phyloP scores from a whole-genome alignment of 1,284 basidiomycete species.

The Cryptococcus sp. region DNA sequence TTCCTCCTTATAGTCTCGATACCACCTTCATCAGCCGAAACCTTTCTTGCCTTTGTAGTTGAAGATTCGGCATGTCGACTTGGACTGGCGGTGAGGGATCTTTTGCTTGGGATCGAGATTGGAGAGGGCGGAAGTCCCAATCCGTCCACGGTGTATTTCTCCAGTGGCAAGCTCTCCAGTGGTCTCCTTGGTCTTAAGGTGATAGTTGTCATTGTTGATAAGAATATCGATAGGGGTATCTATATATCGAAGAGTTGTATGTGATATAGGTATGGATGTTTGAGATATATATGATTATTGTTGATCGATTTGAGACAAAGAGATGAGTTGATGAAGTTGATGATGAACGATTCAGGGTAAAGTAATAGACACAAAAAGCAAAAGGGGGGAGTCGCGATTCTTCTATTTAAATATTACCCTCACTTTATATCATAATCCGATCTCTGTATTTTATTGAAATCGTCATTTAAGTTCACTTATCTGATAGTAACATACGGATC shows the following conservation, averaged over 20 bases:
- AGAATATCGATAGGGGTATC: background rate
- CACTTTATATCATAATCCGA: too few relatives aligned
- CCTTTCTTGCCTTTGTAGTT: background rate
- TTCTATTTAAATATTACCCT: too few relatives aligned
- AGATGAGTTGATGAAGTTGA: background rate
- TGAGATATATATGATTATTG: too few relatives aligned
- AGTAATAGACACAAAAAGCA: background rate
- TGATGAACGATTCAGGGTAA: background rate
- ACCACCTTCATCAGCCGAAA: slow-evolving; percentile 3
- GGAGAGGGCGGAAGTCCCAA: slow-evolving; percentile 15
- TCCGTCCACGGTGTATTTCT: slow-evolving; percentile 5
- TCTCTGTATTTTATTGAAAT: too few relatives aligned
- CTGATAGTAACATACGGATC: too few relatives aligned
- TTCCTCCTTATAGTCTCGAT: slow-evolving; percentile 7
- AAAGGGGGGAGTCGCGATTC: background rate
- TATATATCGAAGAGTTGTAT: background rate
- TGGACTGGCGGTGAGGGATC: slow-evolving; percentile 7
- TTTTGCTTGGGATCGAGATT: slow-evolving; percentile 14
- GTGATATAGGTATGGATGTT: background rate
- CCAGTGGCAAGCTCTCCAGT: slow-evolving; percentile 14
- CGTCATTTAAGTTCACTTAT: too few relatives aligned
- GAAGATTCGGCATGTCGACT: background rate
- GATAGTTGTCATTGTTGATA: background rate
- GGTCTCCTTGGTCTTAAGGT: slow-evolving; percentile 5
- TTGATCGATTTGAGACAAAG: background rate